phyloP scores from a whole-genome alignment of 164 flowering plant genomes.

The Stephania cephalantha region DNA sequence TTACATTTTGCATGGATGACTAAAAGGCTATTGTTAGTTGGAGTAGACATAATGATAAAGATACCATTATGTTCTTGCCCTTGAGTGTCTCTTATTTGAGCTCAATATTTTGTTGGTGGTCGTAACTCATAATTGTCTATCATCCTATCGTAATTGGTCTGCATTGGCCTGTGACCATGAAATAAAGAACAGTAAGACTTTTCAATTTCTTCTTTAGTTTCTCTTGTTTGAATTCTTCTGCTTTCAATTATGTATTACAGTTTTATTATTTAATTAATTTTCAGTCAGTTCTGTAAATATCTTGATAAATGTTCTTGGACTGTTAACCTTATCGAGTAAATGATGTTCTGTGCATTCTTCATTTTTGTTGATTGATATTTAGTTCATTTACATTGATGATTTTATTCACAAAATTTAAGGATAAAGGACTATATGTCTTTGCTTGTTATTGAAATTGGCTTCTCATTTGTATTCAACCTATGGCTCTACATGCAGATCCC shows the following conservation, averaged over 20 bases:
- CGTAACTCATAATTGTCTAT: background rate
- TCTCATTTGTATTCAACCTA: slow-evolving; percentile 5
- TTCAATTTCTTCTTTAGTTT: background rate
- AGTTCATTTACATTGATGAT: background rate
- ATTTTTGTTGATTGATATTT: background rate
- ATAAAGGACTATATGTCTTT: background rate
- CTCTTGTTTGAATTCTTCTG: background rate
- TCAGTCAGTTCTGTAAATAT: background rate
- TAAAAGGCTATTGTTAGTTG: background rate
- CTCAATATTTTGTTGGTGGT: background rate
- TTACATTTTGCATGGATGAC: background rate
- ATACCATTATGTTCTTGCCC: background rate
- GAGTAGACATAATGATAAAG: background rate
- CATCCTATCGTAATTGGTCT: background rate
- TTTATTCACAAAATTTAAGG: background rate
- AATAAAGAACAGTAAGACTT: background rate
- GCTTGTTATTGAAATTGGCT: background rate
- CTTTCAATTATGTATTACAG: background rate
- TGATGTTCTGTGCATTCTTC: background rate
- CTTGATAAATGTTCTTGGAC: background rate
- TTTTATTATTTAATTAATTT: background rate
- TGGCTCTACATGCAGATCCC: slow-evolving; percentile 42
- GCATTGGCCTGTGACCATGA: background rate
- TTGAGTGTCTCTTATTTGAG: background rate
- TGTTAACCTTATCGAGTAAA: background rate